Conservation (phyloP, 495 filamentous ascomycete genomes). For the Trypethelium eluteriae region DNA sequence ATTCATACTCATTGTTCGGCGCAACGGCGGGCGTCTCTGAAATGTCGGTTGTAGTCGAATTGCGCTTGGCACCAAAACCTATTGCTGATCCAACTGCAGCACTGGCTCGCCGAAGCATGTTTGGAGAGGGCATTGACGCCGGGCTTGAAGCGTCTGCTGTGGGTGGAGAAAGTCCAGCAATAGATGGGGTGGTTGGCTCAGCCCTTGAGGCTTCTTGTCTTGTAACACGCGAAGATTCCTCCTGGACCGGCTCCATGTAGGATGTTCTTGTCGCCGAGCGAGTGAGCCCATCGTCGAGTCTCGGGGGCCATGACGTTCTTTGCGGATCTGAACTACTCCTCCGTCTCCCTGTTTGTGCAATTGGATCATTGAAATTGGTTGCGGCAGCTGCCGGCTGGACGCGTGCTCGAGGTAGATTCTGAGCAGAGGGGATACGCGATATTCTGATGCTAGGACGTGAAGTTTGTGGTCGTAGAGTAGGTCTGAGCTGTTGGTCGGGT, state of each 20-base stretch:
- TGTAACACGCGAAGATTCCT: not conserved
- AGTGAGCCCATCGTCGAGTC: not conserved
- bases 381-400: not conserved
- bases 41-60: not conserved
- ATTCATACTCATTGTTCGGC: slow-evolving; percentile 22
- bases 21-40: not conserved
- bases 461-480: slow-evolving; percentile 5
- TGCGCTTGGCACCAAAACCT: not conserved
- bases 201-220: not conserved
- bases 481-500: not conserved
- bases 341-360: slow-evolving; percentile 17
- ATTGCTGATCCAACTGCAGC: not conserved
- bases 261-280: slow-evolving; percentile 2
- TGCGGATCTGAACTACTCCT: slow-evolving; percentile 25
- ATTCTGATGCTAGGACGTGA: slow-evolving; percentile 3
- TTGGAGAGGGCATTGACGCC: not conserved
- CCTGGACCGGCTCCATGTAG: slow-evolving; percentile 2
- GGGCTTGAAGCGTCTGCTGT: not conserved
- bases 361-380: not conserved
- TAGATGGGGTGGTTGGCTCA: not conserved
- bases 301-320: slow-evolving; percentile 6
- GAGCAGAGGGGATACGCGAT: slow-evolving; percentile 5
- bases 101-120: slow-evolving; percentile 7
- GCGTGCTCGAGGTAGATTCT: not conserved
- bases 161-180: not conserved